These are phyloP conservation scores for Gossypium davidsonii DNA, from an alignment of 441 rosid genomes.

Conservation along the genomic window DNA sequence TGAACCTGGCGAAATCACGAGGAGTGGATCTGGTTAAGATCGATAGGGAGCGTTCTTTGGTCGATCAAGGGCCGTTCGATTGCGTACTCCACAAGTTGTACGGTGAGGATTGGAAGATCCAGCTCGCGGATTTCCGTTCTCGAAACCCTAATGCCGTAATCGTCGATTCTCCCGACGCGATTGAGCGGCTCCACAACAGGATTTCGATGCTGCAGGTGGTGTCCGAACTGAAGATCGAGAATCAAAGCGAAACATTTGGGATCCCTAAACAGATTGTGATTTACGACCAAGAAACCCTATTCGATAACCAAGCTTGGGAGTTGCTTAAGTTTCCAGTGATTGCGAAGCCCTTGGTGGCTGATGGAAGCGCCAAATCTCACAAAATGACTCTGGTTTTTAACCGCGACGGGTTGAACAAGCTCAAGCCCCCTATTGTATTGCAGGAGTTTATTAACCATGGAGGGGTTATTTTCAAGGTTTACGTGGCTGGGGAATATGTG, in stretches of 20 bases:
- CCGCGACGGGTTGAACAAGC: conserved; percentile 42
- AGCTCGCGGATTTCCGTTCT: conserved; percentile 26
- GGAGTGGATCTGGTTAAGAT: conserved; percentile 47
- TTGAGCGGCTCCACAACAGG: conserved; percentile 50
- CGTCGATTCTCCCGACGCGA: conserved; percentile 39
- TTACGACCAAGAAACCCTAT: conserved; percentile 42
- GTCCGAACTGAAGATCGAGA: conserved; percentile 32
- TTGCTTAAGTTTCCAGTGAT: conserved; percentile 50
- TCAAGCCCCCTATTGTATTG: conserved; percentile 58
- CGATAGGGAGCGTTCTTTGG: conserved; percentile 26
- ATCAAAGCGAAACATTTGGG: conserved; percentile 29
- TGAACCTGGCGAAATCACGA: conserved; percentile 26
- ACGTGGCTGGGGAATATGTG: conserved; percentile 56
- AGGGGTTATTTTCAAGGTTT: conserved; percentile 71
- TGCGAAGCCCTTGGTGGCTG: conserved; percentile 69
- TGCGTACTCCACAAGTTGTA: conserved; percentile 57
- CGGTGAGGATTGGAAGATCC: conserved; percentile 46
- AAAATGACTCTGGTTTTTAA: conserved; percentile 55
- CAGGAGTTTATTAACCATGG: conserved; percentile 79
- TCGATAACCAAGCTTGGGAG: conserved; percentile 33
- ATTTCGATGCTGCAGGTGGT: conserved; percentile 57
- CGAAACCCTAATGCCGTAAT: conserved; percentile 33
- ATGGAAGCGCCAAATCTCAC: conserved; percentile 70
- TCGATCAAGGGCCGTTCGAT: conserved; percentile 51
- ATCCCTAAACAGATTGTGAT: conserved; percentile 59